Conservation (phyloP, 495 filamentous ascomycete species). For the Aspergillus funiculosus region DNA sequence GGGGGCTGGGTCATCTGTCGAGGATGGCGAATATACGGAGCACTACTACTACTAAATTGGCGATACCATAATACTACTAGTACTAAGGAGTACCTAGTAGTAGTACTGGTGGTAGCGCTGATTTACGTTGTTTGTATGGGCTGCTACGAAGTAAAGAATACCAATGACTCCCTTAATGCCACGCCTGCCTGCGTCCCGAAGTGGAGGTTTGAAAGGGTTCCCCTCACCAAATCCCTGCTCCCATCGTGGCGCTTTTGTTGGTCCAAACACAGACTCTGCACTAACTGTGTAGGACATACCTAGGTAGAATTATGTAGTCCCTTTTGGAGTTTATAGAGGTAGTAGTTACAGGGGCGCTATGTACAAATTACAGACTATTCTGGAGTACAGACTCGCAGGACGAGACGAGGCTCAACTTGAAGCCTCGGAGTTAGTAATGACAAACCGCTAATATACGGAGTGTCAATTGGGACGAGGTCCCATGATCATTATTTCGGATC, state of each 20-base stretch:
- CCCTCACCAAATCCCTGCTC: neutral
- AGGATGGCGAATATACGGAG: conserved; percentile 1
- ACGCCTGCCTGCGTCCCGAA: too few relatives aligned
- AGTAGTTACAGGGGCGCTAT: too few relatives aligned
- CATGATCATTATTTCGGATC: conserved; percentile 17
- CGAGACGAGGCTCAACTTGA: too few relatives aligned
- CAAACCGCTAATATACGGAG: conserved; percentile 8
- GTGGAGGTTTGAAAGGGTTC: neutral
- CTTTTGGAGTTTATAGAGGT: conserved; percentile 5
- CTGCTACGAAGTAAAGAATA: neutral
- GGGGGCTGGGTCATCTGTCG: conserved; percentile 19
- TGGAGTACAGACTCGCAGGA: too few relatives aligned
- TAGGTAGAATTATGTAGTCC: too few relatives aligned
- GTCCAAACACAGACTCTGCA: conserved; percentile 5
- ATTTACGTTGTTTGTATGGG: too few relatives aligned
- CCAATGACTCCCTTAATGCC: conserved; percentile 6
- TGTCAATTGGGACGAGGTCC: conserved; percentile 20
- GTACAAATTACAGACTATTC: neutral
- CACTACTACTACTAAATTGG: too few relatives aligned
- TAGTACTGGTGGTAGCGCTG: too few relatives aligned
- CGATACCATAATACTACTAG: too few relatives aligned
- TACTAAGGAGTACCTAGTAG: too few relatives aligned
- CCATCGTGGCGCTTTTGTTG: conserved; percentile 8
- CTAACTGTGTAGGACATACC: too few relatives aligned
- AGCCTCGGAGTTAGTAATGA: too few relatives aligned